Base-by-base conservation (phyloP, 2,329 filamentous ascomycete species). In the Aspergillus neoniger region DNA sequence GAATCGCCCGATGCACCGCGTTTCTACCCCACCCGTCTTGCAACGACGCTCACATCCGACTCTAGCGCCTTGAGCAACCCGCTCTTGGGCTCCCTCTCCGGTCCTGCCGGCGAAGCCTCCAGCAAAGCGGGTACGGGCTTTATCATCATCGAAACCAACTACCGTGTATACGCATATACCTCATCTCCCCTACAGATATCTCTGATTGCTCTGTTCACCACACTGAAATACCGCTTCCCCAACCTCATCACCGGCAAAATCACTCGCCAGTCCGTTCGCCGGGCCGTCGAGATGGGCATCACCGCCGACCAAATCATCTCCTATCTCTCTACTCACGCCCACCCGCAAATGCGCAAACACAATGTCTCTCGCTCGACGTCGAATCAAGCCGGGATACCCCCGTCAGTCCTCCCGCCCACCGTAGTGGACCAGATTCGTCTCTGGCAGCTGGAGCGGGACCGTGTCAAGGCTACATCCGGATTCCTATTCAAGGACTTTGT, bases 81-180 rank as follows among this genome's bases (percentile, higher is more conserved):
- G 8, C 86, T 93, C 66, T 83, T 87, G 30, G 88, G 89, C 44
- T 88, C 88, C 7, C 83, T 87, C 1, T 69, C 72, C 10, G 72
- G 75, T 1, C 73, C 76, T 39, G 63, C 66, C 21, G 69, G 69
- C 49, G 59, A 67, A 8, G 77, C 65, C 53, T 72, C 72, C 54
- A 67, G 65, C 23, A 71, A 73, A 49, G 63, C 74, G 6, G 72
- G 74, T 10, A 74, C 76, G 5, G 93, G 93, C 64, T 95, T 92
- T 80, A 92, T 99, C 72, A 93, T 99, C 70, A 86, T 99, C 67
- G 95, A 99, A 80, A 99, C 95, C 8, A 99, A 99, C 79, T 98
- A 97, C 80, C 91, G 95, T 25, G 81, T 99, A 67, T 99, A 99
- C 80, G 95, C 95, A 32, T 99, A 99, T 80, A 98, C 96, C 6